Base-by-base conservation (phyloP, 352 stramenopile species). In the Phytophthora pisi region DNA sequence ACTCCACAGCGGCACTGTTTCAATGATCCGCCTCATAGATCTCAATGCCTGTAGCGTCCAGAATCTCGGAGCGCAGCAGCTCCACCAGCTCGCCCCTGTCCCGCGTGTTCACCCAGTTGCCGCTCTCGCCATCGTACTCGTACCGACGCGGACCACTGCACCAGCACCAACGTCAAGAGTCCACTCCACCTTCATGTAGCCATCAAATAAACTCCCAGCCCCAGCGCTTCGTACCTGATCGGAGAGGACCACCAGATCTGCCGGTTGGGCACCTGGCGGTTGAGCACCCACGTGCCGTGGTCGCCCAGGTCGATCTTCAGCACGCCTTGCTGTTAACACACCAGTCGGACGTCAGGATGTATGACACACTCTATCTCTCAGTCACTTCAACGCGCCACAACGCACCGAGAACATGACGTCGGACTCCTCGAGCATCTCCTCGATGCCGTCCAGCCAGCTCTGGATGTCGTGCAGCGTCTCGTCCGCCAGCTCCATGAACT, bases 161-260 rank as follows among this genome's bases (percentile, higher is more conserved):
- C 0, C 6, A 15, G 11, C 34, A 16, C 9, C 34, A 40, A 40
- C 13, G 59, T 40, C 13, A 34, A 34, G 34, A 40, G 34, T 40
- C 34, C 28, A 31, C 20, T 20, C 20, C 20, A 20, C 20, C 20
- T 20, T 20, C 20, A 20, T 31, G 28, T 31, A 8, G 6, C 5
- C n/a, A 53, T n/a, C 20, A 24, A 9, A 8, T 42, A 47, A 10
- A 18, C 15, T 20, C 20, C 20, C 20, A 20, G 20, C 18, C 51
- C 18, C 9, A 56, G 46, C 24, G 13, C 26, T 0, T 42, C 65
- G 30, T 64, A 93, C 86, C 90, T 98, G 64, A 99, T 84, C 3
- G 97, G 97, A 59, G 95, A 99, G 6, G 94, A 98, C 96, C 96
- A 99, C 95, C 95, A 98, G 59, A 98, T 95, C 76, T 99, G 96